Base-by-base conservation (phyloP, 2,329 filamentous ascomycete species). In the Plenodomus tracheiphilus region DNA sequence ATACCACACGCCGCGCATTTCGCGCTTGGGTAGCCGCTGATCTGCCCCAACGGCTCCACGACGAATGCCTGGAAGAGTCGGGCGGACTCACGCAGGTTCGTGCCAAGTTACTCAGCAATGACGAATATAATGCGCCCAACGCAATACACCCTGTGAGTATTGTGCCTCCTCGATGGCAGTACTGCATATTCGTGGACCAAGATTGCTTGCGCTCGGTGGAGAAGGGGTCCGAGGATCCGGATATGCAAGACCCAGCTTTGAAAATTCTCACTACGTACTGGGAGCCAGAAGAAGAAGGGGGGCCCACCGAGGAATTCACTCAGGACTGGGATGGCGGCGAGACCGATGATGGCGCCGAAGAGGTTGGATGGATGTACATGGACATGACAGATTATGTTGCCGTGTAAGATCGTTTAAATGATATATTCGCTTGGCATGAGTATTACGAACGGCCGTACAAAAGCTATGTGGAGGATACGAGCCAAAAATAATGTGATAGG, bases 291-390 rank as follows among this genome's bases (percentile, higher is more conserved):
- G 32, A 36, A 35, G 32, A 3, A 36, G 41, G 10, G 32, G 41
- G 22, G 40, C 40, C 42, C 41, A 56, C 49, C 19, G 40, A 39
- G 43, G 41, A 32, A 11, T 36, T 55, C 15, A 40, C 46, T 16
- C 22, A 45, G 30, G 52, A 39, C 11, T 54, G 41, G 50, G 51
- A 53, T 47, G 56, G 49, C 25, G 56, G 51, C 25, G 54, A 55
- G 39, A 55, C 54, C 3, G 54, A 57, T 39, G 43, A 53, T 37
- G 22, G n/a, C 3, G 7, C 18, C 5, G 49, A 59, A 34, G 54
- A 57, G 2, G 54, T 57, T 40, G 54, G 56, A 16, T 58, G 52
- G 55, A 55, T 55, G 52, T 58, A 53, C 21, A 51, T 51, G 36
- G 43, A 53, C 20, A 35, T 41, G 39, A 19, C 9, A 4, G 43